These are phyloP conservation scores for Endocalyx cinctus DNA, from an alignment of 2,329 filamentous ascomycete genomes.

Conservation along the genomic window DNA sequence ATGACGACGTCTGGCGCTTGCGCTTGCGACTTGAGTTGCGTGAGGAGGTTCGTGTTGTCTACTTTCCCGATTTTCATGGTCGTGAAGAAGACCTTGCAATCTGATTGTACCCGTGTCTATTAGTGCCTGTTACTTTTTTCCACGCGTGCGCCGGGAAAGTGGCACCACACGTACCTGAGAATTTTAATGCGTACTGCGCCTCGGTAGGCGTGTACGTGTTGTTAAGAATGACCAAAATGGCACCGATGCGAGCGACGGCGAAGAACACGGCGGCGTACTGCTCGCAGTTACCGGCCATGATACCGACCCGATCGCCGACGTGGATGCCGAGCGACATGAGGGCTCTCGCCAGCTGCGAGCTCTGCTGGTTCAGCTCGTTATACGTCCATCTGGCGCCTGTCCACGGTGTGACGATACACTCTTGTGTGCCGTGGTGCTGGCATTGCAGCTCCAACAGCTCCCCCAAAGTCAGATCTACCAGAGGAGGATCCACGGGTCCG, in stretches of 20 bases:
- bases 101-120: no score
- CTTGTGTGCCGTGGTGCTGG: conserved; percentile 57
- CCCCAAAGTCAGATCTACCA: conserved; percentile 67
- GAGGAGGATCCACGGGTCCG: conserved; percentile 62
- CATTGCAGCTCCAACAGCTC: conserved; percentile 70
- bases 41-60: conserved; percentile 57
- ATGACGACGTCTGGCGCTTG: conserved; percentile 52
- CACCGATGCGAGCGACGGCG: conserved; percentile 62
- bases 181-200: conserved; percentile 65
- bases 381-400: conserved; percentile 72
- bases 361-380: conserved; percentile 58
- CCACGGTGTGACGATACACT: conserved; percentile 72
- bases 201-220: conserved; percentile 76
- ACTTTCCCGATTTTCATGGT: conserved; percentile 63
- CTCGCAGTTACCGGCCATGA: conserved; percentile 76
- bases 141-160: no score
- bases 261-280: conserved; percentile 78
- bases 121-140: no score
- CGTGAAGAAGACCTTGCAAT: conserved; percentile 69
- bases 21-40: conserved; percentile 43
- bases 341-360: conserved; percentile 58
- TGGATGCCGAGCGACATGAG: conserved; percentile 62
- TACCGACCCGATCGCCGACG: conserved; percentile 65
- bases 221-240: conserved; percentile 71
- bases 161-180: conserved; percentile 65